Conservation (phyloP, 2,329 filamentous ascomycete genomes). For the Diaporthe sp. region DNA sequence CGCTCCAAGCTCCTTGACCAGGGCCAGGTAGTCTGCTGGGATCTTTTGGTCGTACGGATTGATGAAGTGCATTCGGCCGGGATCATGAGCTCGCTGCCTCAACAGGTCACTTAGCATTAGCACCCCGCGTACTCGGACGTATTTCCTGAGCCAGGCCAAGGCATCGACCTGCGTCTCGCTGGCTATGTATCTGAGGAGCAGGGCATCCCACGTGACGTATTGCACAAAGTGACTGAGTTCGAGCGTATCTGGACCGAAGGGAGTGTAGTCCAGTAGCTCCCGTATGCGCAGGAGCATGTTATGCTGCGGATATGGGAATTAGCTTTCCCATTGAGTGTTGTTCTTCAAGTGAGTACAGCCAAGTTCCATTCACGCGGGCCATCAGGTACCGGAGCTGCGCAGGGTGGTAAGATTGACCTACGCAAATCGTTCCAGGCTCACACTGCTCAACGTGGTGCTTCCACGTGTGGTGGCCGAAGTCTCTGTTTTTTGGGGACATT, state of each 20-base stretch:
- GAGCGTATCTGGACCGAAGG: background rate
- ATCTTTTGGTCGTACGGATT: background rate
- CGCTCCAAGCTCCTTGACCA: background rate
- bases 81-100: background rate
- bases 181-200: constrained; percentile 12
- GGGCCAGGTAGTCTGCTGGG: background rate
- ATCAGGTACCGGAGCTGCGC: background rate
- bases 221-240: background rate
- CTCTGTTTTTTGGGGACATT: background rate
- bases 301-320: background rate
- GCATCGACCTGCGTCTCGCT: background rate
- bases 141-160: background rate
- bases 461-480: background rate
- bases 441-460: background rate
- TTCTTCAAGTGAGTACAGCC: background rate
- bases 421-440: background rate
- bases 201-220: background rate
- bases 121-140: background rate
- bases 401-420: background rate
- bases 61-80: background rate
- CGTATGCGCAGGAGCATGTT: background rate
- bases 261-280: background rate
- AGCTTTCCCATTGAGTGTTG: background rate
- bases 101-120: background rate
- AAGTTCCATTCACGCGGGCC: background rate